Evolutionary conservation across 345 rosid species (phyloP), one percentile per base, ranked within the genome.

Genomic region (Syzygium grande): DNA sequence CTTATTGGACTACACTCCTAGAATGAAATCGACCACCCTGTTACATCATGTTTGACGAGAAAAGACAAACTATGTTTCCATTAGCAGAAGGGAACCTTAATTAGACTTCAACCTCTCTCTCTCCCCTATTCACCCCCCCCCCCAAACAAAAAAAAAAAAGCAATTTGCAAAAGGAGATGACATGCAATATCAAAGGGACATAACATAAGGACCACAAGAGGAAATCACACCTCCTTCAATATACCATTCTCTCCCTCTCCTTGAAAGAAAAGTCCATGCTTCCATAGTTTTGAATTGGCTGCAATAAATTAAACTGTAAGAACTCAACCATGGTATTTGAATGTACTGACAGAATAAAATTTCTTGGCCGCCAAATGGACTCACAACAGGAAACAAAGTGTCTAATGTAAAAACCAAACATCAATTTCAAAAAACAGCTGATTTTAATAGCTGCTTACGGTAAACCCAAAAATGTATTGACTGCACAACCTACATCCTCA

Each of bases 261-360:
- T 11, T 90, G 94, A 85, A 97, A 92, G 92, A 88, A 97, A 89
- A 97, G 94, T 85, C 99, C 99, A 87, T 90, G 89, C 68, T 92
- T 92, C 99, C 99, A 96, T 88, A 93, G 86, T 89, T 94, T 94
- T 59, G 98, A 93, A 88, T 88, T 91, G 90, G 97, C 99, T 97
- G 92, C 91, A 87, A 90, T 85, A 88, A 85, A 87, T 30, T 9
- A 86, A 86, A 88, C 52, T 78, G 84, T 85, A 29, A 78, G 65
- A 56, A 46, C 34, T 51, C 51, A 46, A 38, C 14, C 84, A 84
- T 11, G 8, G 38, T 63, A 61, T 68, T 34, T 34, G 7, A 68
- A 68, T 34, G 46, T 68, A 68, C 79, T 7, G 9, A 34, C 46
- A 68, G 23, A 68, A 68, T 34, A 30, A 61, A 68, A 34, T 34